phyloP scores from a whole-genome alignment of 345 rosid species.

The Schrenkiella parvula region DNA sequence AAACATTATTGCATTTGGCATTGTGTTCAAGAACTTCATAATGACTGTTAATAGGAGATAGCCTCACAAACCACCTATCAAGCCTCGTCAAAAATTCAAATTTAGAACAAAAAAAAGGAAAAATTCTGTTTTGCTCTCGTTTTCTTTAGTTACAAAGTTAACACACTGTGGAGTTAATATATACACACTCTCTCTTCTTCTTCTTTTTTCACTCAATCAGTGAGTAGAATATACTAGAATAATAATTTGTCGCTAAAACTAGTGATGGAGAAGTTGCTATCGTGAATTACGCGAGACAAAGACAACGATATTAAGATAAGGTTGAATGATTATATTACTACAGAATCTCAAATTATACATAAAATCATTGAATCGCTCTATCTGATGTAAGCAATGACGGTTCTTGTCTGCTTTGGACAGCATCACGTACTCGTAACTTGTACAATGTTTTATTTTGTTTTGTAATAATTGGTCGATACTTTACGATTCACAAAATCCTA shows the following conservation, averaged over 20 bases:
- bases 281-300: not conserved
- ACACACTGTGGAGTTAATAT: not conserved
- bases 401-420: not conserved
- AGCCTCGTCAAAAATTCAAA: too few relatives aligned
- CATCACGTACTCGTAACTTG: not conserved
- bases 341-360: not conserved
- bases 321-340: not conserved
- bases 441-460: not conserved
- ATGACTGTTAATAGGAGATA: too few relatives aligned
- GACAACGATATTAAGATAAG: not conserved
- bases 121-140: too few relatives aligned
- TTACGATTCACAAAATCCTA: slow-evolving; percentile 4
- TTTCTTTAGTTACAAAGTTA: not conserved
- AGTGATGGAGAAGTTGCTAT: not conserved
- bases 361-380: not conserved
- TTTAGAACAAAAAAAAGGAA: too few relatives aligned
- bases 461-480: not conserved
- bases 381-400: slow-evolving; percentile 22
- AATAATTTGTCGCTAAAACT: not conserved
- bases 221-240: not conserved
- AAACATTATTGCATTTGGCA: too few relatives aligned
- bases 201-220: not conserved
- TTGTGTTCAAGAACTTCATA: too few relatives aligned
- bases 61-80: too few relatives aligned
- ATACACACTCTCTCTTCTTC: not conserved